Percentiles rank a stretch among this genome's conserved stretches.
These are phyloP conservation scores for Funneliformis mosseae DNA, from an alignment of 192 early-diverging fungal genomes.

Conservation along the genomic window DNA sequence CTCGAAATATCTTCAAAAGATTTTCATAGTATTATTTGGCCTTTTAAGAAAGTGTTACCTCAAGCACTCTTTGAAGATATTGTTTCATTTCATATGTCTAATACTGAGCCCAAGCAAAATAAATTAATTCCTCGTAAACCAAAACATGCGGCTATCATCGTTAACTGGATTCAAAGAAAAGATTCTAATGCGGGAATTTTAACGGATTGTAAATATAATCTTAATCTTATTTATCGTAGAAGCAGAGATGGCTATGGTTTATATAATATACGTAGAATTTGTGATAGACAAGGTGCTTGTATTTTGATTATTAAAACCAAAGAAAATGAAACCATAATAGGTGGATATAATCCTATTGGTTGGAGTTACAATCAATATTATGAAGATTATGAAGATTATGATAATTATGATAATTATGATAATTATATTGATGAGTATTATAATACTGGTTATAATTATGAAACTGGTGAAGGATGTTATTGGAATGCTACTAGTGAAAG, in stretches of 20 bases:
- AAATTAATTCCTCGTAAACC: no score
- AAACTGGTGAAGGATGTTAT: no score
- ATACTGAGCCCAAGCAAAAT: no score
- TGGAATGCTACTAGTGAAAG: no score
- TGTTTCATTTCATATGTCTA: background rate
- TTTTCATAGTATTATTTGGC: background rate
- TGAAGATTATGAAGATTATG: no score
- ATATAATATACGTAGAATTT: background rate
- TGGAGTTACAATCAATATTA: no score
- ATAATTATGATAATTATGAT: no score
- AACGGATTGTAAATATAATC: background rate
- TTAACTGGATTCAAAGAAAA: background rate
- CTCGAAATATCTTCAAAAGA: conserved; percentile 11
- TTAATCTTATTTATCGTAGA: conserved; percentile 3
- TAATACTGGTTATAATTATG: no score
- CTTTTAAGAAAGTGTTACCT: background rate
- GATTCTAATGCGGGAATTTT: background rate
- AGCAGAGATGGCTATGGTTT: conserved; percentile 3
- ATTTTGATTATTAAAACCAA: background rate
- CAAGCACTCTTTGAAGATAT: background rate
- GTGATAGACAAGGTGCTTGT: background rate
- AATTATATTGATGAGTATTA: no score
- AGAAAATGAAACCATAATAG: background rate
- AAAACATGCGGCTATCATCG: background rate
- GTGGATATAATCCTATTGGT: background rate